phyloP scores from a whole-genome alignment of 805 yeast species.

The Saccharomycopsis sp. region DNA sequence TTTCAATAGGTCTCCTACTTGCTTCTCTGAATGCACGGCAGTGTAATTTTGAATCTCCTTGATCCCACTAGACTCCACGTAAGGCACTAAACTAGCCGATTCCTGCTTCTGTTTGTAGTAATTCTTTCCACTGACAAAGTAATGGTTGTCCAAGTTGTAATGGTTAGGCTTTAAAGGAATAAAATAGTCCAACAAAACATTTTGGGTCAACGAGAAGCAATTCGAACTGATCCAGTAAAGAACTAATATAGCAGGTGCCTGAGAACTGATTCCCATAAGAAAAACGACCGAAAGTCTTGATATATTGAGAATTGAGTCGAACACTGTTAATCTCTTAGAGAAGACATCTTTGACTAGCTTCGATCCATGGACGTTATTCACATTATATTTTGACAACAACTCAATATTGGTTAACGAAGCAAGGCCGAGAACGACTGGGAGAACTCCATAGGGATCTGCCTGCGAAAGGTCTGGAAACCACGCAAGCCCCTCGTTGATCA shows the following conservation, averaged over 20 bases:
- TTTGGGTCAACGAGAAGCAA: slow-evolving; percentile 67
- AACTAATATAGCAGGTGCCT: slow-evolving; percentile 77
- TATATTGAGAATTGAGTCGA: slow-evolving; percentile 60
- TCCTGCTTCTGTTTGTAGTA: not conserved
- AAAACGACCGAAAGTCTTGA: slow-evolving; percentile 72
- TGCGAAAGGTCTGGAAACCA: slow-evolving; percentile 58
- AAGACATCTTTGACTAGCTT: slow-evolving; percentile 31
- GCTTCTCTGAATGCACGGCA: not conserved
- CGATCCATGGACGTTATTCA: slow-evolving; percentile 27
- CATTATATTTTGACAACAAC: slow-evolving; percentile 34
- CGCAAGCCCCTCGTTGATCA: slow-evolving; percentile 48
- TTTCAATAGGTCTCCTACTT: slow-evolving; percentile 1
- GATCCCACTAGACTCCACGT: not conserved
- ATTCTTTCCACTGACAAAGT: slow-evolving; percentile 6
- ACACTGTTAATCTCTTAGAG: slow-evolving; percentile 43
- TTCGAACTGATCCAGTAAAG: slow-evolving; percentile 92
- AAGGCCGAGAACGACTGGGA: slow-evolving; percentile 70
- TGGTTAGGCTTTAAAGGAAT: slow-evolving; percentile 55
- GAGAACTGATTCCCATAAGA: slow-evolving; percentile 76
- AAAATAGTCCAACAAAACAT: slow-evolving; percentile 56
- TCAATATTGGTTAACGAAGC: slow-evolving; percentile 73
- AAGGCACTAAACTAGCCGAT: not conserved
- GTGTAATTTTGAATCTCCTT: not conserved
- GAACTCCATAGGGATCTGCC: slow-evolving; percentile 52
- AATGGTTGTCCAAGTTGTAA: slow-evolving; percentile 16